phyloP scores from a whole-genome alignment of 345 rosid genomes.

The Linum tenue region DNA sequence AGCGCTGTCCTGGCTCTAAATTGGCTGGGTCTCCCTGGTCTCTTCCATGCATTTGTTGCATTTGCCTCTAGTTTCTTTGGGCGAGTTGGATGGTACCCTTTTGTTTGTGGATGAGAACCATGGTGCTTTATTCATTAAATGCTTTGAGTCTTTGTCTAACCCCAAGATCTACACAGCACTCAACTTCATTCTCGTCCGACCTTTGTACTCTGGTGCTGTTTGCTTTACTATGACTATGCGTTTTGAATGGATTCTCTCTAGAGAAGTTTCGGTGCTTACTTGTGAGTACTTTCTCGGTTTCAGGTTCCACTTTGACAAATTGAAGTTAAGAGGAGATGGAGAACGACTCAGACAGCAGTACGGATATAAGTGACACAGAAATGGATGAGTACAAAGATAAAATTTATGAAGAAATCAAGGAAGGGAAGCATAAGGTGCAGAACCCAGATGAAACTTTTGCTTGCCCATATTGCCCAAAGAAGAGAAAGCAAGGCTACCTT shows the following conservation, averaged over 20 bases:
- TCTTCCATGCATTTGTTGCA: neutral
- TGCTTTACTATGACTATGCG: neutral
- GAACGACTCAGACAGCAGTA: constrained; percentile 19
- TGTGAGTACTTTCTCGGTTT: neutral
- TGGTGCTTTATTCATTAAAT: neutral
- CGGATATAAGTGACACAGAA: constrained; percentile 43
- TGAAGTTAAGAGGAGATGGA: constrained; percentile 10
- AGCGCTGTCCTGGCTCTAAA: neutral
- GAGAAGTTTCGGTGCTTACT: neutral
- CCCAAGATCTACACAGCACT: no score
- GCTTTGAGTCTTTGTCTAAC: no score
- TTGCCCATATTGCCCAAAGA: constrained; percentile 79
- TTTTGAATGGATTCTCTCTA: neutral
- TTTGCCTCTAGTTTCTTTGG: neutral
- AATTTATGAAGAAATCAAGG: constrained; percentile 61
- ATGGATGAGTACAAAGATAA: constrained; percentile 37
- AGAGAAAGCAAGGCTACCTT: constrained; percentile 50
- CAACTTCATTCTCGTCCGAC: neutral
- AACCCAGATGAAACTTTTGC: constrained; percentile 44
- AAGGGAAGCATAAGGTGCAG: constrained; percentile 50
- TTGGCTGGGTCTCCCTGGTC: neutral
- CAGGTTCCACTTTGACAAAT: constrained; percentile 5
- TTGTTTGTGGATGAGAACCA: neutral
- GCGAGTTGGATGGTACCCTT: neutral
- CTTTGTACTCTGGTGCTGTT: neutral